Conservation (phyloP, 2,329 filamentous ascomycete genomes). For the Teratosphaeria destructans region DNA sequence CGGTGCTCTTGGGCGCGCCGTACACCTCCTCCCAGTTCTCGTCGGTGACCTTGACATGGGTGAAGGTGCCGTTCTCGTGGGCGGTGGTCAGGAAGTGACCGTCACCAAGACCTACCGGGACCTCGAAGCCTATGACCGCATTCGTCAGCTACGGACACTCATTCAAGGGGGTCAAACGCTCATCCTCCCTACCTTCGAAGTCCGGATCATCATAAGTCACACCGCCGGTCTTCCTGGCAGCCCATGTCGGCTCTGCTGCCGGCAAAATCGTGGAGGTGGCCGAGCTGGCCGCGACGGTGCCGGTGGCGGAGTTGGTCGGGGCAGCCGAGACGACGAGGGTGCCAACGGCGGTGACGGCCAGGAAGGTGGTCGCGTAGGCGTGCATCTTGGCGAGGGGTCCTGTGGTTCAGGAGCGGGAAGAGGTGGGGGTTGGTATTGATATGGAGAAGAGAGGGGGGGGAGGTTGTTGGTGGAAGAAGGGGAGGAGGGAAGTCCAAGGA, state of each 20-base stretch:
- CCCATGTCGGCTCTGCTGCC: neutral
- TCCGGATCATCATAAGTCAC: neutral
- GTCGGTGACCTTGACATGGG: neutral
- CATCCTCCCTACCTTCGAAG: neutral
- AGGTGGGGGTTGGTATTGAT: neutral
- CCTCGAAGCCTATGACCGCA: neutral
- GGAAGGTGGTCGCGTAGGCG: neutral
- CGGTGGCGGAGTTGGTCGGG: neutral
- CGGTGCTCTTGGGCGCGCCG: neutral
- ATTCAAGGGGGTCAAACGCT: neutral
- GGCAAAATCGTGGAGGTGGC: neutral
- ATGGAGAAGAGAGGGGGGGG: neutral
- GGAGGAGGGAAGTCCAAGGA: neutral
- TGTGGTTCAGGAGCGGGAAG: neutral
- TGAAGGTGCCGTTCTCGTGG: neutral
- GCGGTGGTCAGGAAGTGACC: neutral
- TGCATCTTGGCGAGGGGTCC: neutral
- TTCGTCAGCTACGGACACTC: neutral
- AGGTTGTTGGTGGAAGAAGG: neutral
- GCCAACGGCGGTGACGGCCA: neutral
- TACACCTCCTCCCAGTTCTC: neutral
- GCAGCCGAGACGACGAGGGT: neutral
- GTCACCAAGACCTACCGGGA: neutral
- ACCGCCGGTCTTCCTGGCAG: neutral
- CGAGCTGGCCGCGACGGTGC: neutral